Evolutionary conservation across 768 basidiomycete species (phyloP), one percentile per base, ranked within the genome.

Genomic region (Melanogaster broomeanus): DNA sequence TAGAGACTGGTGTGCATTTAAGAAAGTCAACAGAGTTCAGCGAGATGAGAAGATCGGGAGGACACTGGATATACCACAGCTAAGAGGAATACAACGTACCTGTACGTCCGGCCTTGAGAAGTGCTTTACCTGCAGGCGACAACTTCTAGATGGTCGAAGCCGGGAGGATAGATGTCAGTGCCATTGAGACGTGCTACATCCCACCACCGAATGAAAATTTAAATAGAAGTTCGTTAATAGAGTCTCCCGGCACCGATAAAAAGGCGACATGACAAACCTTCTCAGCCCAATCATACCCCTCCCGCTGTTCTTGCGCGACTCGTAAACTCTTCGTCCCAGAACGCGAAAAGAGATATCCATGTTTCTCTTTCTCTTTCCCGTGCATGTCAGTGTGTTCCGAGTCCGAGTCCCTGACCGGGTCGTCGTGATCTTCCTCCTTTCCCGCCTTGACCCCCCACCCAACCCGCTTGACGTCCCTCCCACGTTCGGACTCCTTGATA

Each of bases 251-350:
- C 25, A 27, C 25, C 25, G 8, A 27, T 27, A 8, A 4, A 27
- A 27, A 27, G 25, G 25, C 25, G 25, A 42, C n/a, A 31, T 15
- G 24, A 49, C 48, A 13, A 28, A 60, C 63, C 56, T 49, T 58
- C 63, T 60, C 49, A 60, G 75, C 58, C 65, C 62, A 48, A 59
- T 55, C 16, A 66, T 74, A 52, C 52, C 67, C 27, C 10, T 48
- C 57, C 40, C 18, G 49, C 24, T 51, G 54, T 10, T 56, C 51
- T 9, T 52, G 39, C 18, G n/a, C 38, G 5, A n/a, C 25, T 9
- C 34, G 42, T 10, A 31, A 39, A 6, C 56, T 48, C 59, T 60
- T 68, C 64, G 70, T 24, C 60, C 68, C 51, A 19, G 31, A 42
- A 13, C 50, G 62, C 15, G 42, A 53, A 34, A 65, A 51, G 13